Conservation (phyloP, 208 protist species). For the Leishmania mexicana region DNA sequence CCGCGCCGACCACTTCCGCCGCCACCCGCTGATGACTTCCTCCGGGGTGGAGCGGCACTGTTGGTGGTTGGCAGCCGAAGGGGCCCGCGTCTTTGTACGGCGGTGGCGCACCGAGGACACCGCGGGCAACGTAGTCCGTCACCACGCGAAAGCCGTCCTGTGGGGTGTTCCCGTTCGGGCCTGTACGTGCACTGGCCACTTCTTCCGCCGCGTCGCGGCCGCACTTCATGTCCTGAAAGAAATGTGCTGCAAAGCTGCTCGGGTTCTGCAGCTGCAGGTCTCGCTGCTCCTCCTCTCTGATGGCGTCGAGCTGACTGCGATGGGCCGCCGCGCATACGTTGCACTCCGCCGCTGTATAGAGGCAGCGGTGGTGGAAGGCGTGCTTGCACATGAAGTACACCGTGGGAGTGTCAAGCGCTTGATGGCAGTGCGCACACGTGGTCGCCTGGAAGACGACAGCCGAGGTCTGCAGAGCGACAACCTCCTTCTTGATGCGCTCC, state of each 20-base stretch:
- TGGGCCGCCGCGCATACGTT: slow-evolving; percentile 50
- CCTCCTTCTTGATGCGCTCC: slow-evolving; percentile 62
- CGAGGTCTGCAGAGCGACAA: slow-evolving; percentile 65
- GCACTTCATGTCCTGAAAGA: slow-evolving; percentile 25
- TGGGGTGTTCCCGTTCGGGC: background rate
- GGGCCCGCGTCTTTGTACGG: slow-evolving; percentile 15
- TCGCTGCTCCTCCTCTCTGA: slow-evolving; percentile 25
- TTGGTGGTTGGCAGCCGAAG: slow-evolving; percentile 5
- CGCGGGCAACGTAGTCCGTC: slow-evolving; percentile 89
- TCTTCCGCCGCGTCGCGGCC: background rate
- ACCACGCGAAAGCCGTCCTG: slow-evolving; percentile 89
- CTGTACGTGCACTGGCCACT: background rate
- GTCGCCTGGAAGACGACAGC: slow-evolving; percentile 87
- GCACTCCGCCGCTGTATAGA: slow-evolving; percentile 62
- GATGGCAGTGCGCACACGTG: slow-evolving; percentile 85
- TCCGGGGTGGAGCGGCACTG: slow-evolving; percentile 1
- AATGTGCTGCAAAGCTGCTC: slow-evolving; percentile 20
- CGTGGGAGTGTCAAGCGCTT: slow-evolving; percentile 90
- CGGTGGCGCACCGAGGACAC: slow-evolving; percentile 15
- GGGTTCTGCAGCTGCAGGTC: slow-evolving; percentile 24
- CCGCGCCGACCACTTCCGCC: background rate
- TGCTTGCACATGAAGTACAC: slow-evolving; percentile 96
- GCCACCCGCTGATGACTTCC: slow-evolving; percentile 3
- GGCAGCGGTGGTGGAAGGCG: slow-evolving; percentile 93
- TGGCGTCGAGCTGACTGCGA: slow-evolving; percentile 23